Evolutionary conservation across 805 yeast species (phyloP).

Genomic region (Candida dajiaensis): DNA sequence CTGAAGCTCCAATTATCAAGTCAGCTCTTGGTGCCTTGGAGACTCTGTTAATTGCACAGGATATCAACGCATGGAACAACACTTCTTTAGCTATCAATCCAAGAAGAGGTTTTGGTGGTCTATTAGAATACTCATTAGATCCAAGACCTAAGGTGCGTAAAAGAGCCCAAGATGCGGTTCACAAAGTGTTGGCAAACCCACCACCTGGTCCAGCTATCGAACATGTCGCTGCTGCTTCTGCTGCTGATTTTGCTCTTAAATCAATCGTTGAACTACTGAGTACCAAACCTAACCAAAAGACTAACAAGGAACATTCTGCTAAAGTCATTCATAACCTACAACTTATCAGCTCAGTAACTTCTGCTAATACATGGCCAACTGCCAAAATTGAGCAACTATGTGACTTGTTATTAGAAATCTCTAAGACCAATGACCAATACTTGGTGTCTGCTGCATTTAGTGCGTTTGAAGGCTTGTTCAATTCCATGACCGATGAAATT

Average conservation of each 20-base stretch:
- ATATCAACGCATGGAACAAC: conserved; percentile 69
- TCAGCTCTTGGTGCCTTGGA: conserved; percentile 86
- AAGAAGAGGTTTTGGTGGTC: conserved; percentile 70
- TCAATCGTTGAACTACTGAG: conserved; percentile 43
- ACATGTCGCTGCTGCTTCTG: conserved; percentile 69
- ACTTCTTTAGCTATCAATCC: conserved; percentile 51
- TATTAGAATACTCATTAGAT: conserved; percentile 74
- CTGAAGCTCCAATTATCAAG: conserved; percentile 76
- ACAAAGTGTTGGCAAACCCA: conserved; percentile 50
- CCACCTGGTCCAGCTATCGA: conserved; percentile 74
- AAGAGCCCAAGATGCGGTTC: conserved; percentile 89
- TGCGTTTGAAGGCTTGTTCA: conserved; percentile 77
- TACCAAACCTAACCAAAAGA: conserved; percentile 26
- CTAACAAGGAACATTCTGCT: conserved; percentile 46
- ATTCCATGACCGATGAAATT: conserved; percentile 52
- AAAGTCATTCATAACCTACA: conserved; percentile 72
- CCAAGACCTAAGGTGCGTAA: conserved; percentile 92
- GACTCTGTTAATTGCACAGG: conserved; percentile 73
- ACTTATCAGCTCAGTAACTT: conserved; percentile 62
- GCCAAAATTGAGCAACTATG: conserved; percentile 64
- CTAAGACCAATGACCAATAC: conserved; percentile 79
- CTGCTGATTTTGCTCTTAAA: conserved; percentile 63
- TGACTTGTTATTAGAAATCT: conserved; percentile 66
- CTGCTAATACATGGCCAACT: conserved; percentile 80
- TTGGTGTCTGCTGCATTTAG: conserved; percentile 76